Conservation (phyloP, 257 asterid species). For the Handroanthus guayacan region DNA sequence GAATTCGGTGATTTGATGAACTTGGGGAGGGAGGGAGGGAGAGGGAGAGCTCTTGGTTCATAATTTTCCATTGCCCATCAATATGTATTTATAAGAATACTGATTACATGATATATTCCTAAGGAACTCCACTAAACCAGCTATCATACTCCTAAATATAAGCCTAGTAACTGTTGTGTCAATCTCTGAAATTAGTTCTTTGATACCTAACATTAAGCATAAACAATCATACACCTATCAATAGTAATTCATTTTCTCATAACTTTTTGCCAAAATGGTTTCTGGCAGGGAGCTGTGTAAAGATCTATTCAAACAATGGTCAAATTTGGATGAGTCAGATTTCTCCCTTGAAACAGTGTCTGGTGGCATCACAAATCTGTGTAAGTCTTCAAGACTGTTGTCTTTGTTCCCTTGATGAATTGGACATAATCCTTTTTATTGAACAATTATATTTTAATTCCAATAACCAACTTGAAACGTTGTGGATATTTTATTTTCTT, state of each 20-base stretch:
- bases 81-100: too few relatives aligned
- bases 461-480: conserved; percentile 6
- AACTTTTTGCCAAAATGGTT: conserved; percentile 10
- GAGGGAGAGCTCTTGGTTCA: too few relatives aligned
- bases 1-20: neutral
- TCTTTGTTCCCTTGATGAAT: conserved; percentile 4
- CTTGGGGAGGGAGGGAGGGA: too few relatives aligned
- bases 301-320: conserved; percentile 87
- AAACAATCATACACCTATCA: too few relatives aligned
- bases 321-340: conserved; percentile 69
- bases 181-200: too few relatives aligned
- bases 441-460: conserved; percentile 11
- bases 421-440: neutral
- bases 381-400: conserved; percentile 49
- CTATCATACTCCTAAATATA: too few relatives aligned
- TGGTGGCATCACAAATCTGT: conserved; percentile 96
- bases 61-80: too few relatives aligned
- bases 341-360: conserved; percentile 84
- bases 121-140: too few relatives aligned
- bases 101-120: too few relatives aligned
- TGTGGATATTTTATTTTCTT: conserved; percentile 2
- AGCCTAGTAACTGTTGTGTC: too few relatives aligned
- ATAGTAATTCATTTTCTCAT: neutral
- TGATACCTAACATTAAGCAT: too few relatives aligned
- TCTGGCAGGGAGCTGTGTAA: conserved; percentile 79